Evolutionary conservation across 257 asterid species (phyloP).

Genomic region (Solanum medicagineum): DNA sequence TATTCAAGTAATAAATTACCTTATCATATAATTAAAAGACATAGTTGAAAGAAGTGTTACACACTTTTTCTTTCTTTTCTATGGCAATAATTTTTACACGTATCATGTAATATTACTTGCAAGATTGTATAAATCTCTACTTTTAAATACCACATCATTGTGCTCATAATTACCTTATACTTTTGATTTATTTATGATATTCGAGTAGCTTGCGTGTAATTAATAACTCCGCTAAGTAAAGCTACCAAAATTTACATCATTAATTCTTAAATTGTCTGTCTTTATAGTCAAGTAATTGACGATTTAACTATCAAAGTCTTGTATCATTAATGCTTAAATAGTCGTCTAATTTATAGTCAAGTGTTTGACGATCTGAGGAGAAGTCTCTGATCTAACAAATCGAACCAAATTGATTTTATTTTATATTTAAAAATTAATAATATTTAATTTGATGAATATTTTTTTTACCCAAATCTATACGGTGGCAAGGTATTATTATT

Average conservation of each 20-base stretch:
- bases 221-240: too few relatives aligned
- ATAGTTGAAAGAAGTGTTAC: neutral
- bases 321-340: neutral
- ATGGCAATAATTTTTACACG: neutral
- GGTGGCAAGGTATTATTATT: too few relatives aligned
- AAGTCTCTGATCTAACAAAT: too few relatives aligned
- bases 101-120: neutral
- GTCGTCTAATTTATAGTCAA: neutral
- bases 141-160: neutral
- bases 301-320: too few relatives aligned
- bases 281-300: too few relatives aligned
- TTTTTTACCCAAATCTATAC: too few relatives aligned
- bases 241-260: too few relatives aligned
- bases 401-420: too few relatives aligned
- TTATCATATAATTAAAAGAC: neutral
- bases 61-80: neutral
- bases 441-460: too few relatives aligned
- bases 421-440: too few relatives aligned
- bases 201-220: fast-evolving
- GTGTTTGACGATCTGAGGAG: neutral
- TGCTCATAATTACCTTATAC: neutral
- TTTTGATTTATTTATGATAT: neutral
- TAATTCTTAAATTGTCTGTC: too few relatives aligned
- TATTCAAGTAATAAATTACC: neutral
- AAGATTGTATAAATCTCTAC: neutral